Evolutionary conservation across 805 yeast species (phyloP).

Genomic region (Ogataea minuta): DNA sequence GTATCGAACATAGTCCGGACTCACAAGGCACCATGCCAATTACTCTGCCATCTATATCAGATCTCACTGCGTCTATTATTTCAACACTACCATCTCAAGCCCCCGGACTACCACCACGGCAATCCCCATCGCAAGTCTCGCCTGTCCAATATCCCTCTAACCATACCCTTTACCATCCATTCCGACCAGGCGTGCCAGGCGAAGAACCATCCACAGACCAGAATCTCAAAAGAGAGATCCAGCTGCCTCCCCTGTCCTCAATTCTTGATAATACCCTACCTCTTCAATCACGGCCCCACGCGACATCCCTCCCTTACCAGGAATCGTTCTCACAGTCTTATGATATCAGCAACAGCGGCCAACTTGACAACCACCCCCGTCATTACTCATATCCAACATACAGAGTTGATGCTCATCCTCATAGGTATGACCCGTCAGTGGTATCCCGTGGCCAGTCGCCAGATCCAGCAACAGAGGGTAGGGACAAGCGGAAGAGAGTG

Average conservation of each 20-base stretch:
- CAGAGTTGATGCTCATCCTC: background rate
- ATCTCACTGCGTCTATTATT: slow-evolving; percentile 15
- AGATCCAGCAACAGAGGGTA: slow-evolving; percentile 20
- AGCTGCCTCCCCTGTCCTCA: slow-evolving; percentile 23
- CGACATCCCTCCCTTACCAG: slow-evolving; percentile 4
- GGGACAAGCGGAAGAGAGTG: slow-evolving; percentile 39
- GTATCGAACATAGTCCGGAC: slow-evolving; percentile 4
- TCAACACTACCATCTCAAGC: background rate
- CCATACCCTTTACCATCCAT: background rate
- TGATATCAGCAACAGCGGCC: slow-evolving; percentile 1
- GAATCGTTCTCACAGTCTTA: slow-evolving; percentile 1
- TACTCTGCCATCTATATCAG: slow-evolving; percentile 23
- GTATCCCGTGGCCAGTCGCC: slow-evolving; percentile 9
- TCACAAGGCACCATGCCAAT: slow-evolving; percentile 8
- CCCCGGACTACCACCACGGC: background rate
- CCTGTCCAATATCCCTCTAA: background rate
- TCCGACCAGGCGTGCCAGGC: background rate
- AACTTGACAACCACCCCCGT: background rate
- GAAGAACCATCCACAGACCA: background rate
- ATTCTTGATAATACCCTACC: slow-evolving; percentile 9
- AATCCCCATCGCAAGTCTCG: background rate
- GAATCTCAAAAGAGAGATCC: slow-evolving; percentile 12
- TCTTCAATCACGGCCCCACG: slow-evolving; percentile 5
- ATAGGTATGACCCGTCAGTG: slow-evolving; percentile 12
- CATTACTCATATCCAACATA: slow-evolving; percentile 4